Evolutionary conservation across 495 filamentous ascomycete species (phyloP).

Genomic region (Trichoderma erinaceum): DNA sequence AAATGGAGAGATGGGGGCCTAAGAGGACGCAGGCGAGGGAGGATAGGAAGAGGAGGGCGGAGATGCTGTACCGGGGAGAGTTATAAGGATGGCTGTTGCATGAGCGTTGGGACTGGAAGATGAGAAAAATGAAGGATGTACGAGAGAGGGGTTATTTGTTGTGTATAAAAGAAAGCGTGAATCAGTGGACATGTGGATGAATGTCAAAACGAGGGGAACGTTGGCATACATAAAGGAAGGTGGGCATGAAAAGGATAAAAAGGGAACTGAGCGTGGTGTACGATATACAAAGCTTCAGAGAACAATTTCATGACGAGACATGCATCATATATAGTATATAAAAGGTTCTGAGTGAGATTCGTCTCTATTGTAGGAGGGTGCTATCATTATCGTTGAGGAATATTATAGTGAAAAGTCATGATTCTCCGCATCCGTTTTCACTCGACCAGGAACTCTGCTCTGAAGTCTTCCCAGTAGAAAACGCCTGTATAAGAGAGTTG

Average conservation of each 20-base stretch:
- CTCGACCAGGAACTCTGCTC: not conserved
- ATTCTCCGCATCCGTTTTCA: not conserved
- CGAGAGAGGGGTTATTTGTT: too few species aligned
- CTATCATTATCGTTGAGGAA: not conserved
- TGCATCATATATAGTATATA: not conserved
- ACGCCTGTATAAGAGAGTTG: not conserved
- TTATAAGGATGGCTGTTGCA: slow-evolving; percentile 27
- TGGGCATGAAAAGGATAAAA: slow-evolving; percentile 11
- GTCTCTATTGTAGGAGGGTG: not conserved
- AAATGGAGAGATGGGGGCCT: slow-evolving; percentile 68
- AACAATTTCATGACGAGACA: not conserved
- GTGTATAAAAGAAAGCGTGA: too few species aligned
- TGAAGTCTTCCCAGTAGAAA: not conserved
- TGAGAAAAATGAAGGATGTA: not conserved
- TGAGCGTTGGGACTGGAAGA: slow-evolving; percentile 3
- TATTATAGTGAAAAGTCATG: not conserved
- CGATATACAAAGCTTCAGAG: slow-evolving; percentile 8
- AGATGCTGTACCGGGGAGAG: slow-evolving; percentile 48
- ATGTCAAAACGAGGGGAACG: not conserved
- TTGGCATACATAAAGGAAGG: not conserved
- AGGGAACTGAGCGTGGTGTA: slow-evolving; percentile 11
- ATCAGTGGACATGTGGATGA: not conserved
- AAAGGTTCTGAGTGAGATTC: not conserved
- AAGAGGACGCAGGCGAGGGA: slow-evolving; percentile 64
- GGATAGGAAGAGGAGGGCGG: slow-evolving; percentile 63